Evolutionary conservation across 805 yeast genomes (phyloP), one percentile per base, ranked within the genome.

Genomic region (Saccharomycopsis capsularis): DNA sequence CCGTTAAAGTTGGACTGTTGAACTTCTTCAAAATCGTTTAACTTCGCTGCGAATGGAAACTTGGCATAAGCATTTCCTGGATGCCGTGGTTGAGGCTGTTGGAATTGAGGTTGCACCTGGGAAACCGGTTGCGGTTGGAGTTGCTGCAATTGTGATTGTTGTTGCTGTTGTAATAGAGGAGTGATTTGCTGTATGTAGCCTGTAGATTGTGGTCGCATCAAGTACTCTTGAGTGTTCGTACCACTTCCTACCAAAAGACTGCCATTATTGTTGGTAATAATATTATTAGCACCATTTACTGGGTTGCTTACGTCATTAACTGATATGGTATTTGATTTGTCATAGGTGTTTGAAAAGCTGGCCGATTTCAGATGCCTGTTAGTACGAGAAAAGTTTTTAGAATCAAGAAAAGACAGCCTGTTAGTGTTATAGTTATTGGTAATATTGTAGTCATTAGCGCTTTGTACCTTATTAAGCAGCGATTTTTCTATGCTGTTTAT

Each of bases 401-500:
- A 24, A 19, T 24, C 38, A 29, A 16, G 25, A 24, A 36, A 40
- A 46, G 27, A 45, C 48, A 40, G 35, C 23, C n/a, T 45, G 41
- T 45, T 39, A 11, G 19, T 40, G 18, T 32, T 44, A 32, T 42
- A 29, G n/a, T 19, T 29, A 36, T 37, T 38, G 38, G 24, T 27
- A 11, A 16, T 22, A 32, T 34, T 46, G 37, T 15, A 30, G 29
- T 40, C 27, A 54, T 37, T 40, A 49, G 15, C 30, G 47, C 38
- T 50, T 43, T 32, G 16, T 18, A 51, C 54, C 7, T 34, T 34
- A 16, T 16, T 34, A 19, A 56, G 50, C 11, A 52, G 56, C 52
- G 54, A 48, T 45, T 50, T 34, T 44, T 46, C 22, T 57, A 43
- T 3, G 52, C 48, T 11, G 56, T 48, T 38, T 15, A 38, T 45